These are phyloP conservation scores for Fagus sylvatica DNA, from an alignment of 306 rosid species.

Conservation along the genomic window DNA sequence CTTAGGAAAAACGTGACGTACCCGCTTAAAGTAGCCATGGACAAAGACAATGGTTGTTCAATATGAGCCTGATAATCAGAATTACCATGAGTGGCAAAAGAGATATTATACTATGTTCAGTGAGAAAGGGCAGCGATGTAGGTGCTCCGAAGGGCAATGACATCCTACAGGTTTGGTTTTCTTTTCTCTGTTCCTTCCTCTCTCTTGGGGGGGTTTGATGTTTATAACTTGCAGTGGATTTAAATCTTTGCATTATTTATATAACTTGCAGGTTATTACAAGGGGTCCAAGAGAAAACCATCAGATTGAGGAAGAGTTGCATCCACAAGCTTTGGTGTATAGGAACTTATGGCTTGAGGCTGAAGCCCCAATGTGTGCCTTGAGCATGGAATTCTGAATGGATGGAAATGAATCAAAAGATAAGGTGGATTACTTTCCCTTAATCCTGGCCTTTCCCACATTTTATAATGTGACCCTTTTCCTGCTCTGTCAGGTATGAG, in stretches of 20 bases:
- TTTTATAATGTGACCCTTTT: conserved; percentile 6
- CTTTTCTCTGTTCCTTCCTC: too few relatives aligned
- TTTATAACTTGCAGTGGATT: background rate
- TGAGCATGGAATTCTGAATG: conserved; percentile 43
- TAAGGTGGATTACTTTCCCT: conserved; percentile 34
- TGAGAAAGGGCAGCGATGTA: conserved; percentile 30
- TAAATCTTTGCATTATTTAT: background rate
- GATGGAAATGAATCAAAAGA: conserved; percentile 30
- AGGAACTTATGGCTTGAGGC: conserved; percentile 63
- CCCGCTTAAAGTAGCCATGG: conserved; percentile 20
- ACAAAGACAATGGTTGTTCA: conserved; percentile 30
- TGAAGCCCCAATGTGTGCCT: conserved; percentile 50
- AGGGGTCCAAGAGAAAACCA: conserved; percentile 35
- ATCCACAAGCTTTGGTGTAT: conserved; percentile 43
- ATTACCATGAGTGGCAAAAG: conserved; percentile 18
- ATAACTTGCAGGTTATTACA: conserved; percentile 41
- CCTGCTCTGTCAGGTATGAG: conserved; percentile 7
- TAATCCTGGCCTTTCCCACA: background rate
- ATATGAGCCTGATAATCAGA: conserved; percentile 29
- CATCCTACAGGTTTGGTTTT: conserved; percentile 39
- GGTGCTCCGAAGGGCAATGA: conserved; percentile 41
- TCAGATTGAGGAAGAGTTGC: conserved; percentile 38
- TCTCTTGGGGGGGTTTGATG: too few relatives aligned
- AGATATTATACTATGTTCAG: conserved; percentile 29
- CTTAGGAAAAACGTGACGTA: conserved; percentile 44